Conservation (phyloP, 2,329 filamentous ascomycete species). For the Colletotrichum sp. region DNA sequence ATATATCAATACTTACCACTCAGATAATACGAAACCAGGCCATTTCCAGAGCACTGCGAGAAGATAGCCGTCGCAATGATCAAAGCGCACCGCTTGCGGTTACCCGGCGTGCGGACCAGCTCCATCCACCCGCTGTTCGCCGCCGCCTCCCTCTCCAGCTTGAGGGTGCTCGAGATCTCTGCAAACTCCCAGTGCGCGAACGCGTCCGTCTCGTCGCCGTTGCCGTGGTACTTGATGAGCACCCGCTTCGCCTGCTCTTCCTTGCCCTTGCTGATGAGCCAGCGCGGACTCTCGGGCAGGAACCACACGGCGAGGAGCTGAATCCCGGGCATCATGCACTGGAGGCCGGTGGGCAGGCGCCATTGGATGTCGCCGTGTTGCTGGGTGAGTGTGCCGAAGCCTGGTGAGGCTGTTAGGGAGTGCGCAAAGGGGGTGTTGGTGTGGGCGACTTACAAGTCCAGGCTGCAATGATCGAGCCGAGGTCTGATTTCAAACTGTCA, state of each 20-base stretch:
- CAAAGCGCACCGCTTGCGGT: slow-evolving; percentile 25
- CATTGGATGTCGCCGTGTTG: slow-evolving; percentile 50
- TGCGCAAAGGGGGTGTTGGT: neutral
- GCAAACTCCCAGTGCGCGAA: slow-evolving; percentile 21
- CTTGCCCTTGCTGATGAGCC: slow-evolving; percentile 57
- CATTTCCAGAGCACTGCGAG: slow-evolving; percentile 22
- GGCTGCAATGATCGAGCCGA: slow-evolving; percentile 38
- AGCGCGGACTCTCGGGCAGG: slow-evolving; percentile 66
- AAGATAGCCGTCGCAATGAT: slow-evolving; percentile 38
- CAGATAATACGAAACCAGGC: slow-evolving; percentile 10
- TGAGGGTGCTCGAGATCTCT: slow-evolving; percentile 41
- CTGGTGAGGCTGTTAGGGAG: neutral
- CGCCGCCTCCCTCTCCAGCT: slow-evolving; percentile 40
- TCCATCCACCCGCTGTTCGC: slow-evolving; percentile 38
- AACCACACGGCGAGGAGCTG: slow-evolving; percentile 45
- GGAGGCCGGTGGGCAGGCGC: slow-evolving; percentile 41
- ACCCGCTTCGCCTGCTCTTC: slow-evolving; percentile 54
- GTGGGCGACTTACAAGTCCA: slow-evolving; percentile 39
- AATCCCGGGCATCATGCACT: slow-evolving; percentile 48
- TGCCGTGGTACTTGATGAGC: slow-evolving; percentile 41
- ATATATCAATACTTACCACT: too few relatives aligned
- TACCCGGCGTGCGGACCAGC: slow-evolving; percentile 35
- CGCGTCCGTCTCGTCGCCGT: slow-evolving; percentile 8
- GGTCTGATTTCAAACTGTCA: slow-evolving; percentile 23
- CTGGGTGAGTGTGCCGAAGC: slow-evolving; percentile 46